Conservation (phyloP, 306 rosid genomes). For the Luffa aegyptiaca region DNA sequence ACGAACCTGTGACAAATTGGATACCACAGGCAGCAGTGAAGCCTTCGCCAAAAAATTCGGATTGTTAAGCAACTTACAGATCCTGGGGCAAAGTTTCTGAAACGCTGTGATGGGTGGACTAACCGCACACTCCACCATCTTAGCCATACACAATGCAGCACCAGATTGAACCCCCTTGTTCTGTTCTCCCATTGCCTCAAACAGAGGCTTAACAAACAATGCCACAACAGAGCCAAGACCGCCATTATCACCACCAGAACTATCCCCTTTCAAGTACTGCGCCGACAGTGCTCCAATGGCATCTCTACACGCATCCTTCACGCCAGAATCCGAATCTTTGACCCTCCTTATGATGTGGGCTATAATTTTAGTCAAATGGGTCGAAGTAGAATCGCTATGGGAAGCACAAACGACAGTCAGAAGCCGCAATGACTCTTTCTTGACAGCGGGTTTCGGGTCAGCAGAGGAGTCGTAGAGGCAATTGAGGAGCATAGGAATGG, state of each 20-base stretch:
- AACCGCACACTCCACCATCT: slow-evolving; percentile 61
- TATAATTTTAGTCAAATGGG: slow-evolving; percentile 70
- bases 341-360: slow-evolving; percentile 54
- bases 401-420: slow-evolving; percentile 49
- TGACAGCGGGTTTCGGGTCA: slow-evolving; percentile 82
- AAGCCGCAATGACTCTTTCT: slow-evolving; percentile 65
- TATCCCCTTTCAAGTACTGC: slow-evolving; percentile 38
- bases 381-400: slow-evolving; percentile 44
- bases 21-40: slow-evolving; percentile 68
- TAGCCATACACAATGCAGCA: slow-evolving; percentile 82
- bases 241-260: slow-evolving; percentile 18
- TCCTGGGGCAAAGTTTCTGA: slow-evolving; percentile 90
- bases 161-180: slow-evolving; percentile 77
- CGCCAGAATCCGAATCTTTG: slow-evolving; percentile 68
- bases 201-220: slow-evolving; percentile 78
- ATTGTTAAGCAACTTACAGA: slow-evolving; percentile 68
- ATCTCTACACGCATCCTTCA: slow-evolving; percentile 76
- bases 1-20: slow-evolving; percentile 75
- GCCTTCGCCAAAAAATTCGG: slow-evolving; percentile 79
- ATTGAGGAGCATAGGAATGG: slow-evolving; percentile 74
- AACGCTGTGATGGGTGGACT: slow-evolving; percentile 48
- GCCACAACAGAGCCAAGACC: slow-evolving; percentile 54
- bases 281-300: slow-evolving; percentile 52
- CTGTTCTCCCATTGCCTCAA: slow-evolving; percentile 95
- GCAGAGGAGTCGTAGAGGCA: slow-evolving; percentile 69